These are phyloP conservation scores for Exophiala sp. DNA, from an alignment of 2,329 filamentous ascomycete genomes.

Conservation along the genomic window DNA sequence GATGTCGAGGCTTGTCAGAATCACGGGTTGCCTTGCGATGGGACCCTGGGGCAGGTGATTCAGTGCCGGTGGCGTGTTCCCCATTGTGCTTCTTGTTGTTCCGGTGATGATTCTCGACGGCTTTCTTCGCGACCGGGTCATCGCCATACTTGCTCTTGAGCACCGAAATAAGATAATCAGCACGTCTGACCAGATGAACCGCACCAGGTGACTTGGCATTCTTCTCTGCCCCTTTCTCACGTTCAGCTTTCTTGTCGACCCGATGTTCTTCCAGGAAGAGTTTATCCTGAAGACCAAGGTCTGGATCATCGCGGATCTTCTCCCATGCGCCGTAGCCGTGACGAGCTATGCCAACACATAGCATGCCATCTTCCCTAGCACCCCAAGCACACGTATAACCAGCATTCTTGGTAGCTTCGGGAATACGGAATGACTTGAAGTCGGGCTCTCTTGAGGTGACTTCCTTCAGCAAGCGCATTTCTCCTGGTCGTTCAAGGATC, in stretches of 20 bases:
- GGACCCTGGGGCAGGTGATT: slow-evolving; percentile 41
- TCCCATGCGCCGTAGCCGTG: slow-evolving; percentile 96
- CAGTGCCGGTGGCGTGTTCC: slow-evolving; percentile 31
- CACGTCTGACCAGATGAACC: slow-evolving; percentile 88
- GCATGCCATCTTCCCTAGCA: slow-evolving; percentile 90
- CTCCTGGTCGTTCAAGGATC: slow-evolving; percentile 80
- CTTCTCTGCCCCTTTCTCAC: slow-evolving; percentile 62
- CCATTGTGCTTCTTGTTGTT: slow-evolving; percentile 70
- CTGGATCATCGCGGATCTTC: slow-evolving; percentile 83
- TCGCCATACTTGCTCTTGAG: slow-evolving; percentile 81
- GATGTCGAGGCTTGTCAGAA: slow-evolving; percentile 38
- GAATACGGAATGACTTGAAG: slow-evolving; percentile 78
- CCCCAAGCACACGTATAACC: slow-evolving; percentile 92
- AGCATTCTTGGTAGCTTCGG: slow-evolving; percentile 85
- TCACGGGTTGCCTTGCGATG: slow-evolving; percentile 41
- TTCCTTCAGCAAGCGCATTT: slow-evolving; percentile 76
- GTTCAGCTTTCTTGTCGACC: slow-evolving; percentile 95
- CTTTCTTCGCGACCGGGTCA: slow-evolving; percentile 60
- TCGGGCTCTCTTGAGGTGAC: slow-evolving; percentile 56
- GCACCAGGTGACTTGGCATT: slow-evolving; percentile 80
- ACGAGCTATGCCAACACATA: slow-evolving; percentile 83
- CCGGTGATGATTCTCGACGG: slow-evolving; percentile 86
- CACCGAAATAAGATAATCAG: slow-evolving; percentile 93
- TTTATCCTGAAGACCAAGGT: slow-evolving; percentile 80
- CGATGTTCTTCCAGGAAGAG: slow-evolving; percentile 96